Evolutionary conservation across 371 early-diverging fungal genomes (phyloP), one percentile per base, ranked within the genome.

Genomic region (Syncephalis fuscata): DNA sequence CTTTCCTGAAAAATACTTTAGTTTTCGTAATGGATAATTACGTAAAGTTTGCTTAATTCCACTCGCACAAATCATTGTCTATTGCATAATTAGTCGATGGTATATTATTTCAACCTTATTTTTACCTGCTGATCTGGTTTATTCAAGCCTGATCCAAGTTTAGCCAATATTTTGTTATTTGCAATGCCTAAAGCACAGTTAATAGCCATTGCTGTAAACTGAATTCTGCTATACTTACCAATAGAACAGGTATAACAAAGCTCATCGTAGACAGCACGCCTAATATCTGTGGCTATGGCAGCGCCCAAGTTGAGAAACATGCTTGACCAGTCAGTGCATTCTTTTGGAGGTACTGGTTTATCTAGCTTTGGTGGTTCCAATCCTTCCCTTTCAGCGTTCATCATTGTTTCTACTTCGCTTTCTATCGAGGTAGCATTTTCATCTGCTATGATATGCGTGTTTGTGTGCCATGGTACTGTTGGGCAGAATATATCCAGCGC

Each of bases 41-140:
- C 56, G 25, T 70, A 91, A 71, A 55, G 81, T 82, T 1, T 53
- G 50, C 3, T 61, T 25, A 2, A 67, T 63, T 20, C 70, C 64
- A 16, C 54, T 57, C 37, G 51, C 63, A 52, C 77, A 70, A 9
- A 85, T 43, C 0, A 76, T 48, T 0, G 80, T 78, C 67, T 76
- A 57, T 39, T 17, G 24, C 26, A 2, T 23, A 39, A 41, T 16
- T 22, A 3, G 8, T 41, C 8, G 21, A 24, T 49, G 25, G 16
- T 22, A 3, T 7, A n/a, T 22, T 3, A 24, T 49, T 14, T 8
- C 22, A 40, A 16, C 22, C 19, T 1, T 0, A 8, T 41, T 23
- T 20, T 53, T 56, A 73, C 76, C 70, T 85, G 88, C 39, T 81
- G 74, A 57, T 85, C 75, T 3, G 95, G 95, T 48, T 95, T 95